Base-by-base conservation (phyloP, 495 filamentous ascomycete species). In the Letharia columbiana region DNA sequence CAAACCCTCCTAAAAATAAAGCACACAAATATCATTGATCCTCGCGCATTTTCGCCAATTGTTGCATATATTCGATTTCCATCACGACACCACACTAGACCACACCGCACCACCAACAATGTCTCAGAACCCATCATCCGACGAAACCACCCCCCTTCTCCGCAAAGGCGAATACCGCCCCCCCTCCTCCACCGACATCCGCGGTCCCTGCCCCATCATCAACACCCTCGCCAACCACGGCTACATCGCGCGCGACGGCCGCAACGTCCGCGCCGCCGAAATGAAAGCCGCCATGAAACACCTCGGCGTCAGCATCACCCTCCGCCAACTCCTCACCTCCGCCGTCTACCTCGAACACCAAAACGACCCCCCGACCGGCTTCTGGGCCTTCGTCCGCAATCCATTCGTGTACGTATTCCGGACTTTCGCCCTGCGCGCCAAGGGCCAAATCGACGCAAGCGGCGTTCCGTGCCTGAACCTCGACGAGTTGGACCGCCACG, bases 401-500 rank as follows among this genome's bases (percentile, higher is more conserved):
- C 74, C 74, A 47, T 67, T 72, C 57, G 73, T 68, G 31, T 63
- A 49, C 47, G 33, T 74, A 11, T 67, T 69, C 41, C 49, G 68
- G 12, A 17, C 49, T 23, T 72, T 72, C 41, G 73, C 71, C 54
- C 59, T 73, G 54, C 69, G 74, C 33, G 20, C 62, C 6, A 57
- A 52, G 4, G 65, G 65, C 42, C 73, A 76, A 35, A 23, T 45
- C 9, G 69, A 74, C 59, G 1, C 70, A 11, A 63, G 28, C 41
- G 71, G 69, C 6, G 39, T 60, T 6, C 49, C 58, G 31, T 64
- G 66, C 40, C 17, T 77, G 8, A 66, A 74, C 64, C 71, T 77
- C 39, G 73, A 76, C 62, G 71, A 75, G 54, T 66, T 77, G 17
- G 72, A 56, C 40, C 66, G 45, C 0, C 74, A 69, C 42, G 67